phyloP scores from a whole-genome alignment of 352 stramenopile genomes.

The Phytophthora colocasiae region DNA sequence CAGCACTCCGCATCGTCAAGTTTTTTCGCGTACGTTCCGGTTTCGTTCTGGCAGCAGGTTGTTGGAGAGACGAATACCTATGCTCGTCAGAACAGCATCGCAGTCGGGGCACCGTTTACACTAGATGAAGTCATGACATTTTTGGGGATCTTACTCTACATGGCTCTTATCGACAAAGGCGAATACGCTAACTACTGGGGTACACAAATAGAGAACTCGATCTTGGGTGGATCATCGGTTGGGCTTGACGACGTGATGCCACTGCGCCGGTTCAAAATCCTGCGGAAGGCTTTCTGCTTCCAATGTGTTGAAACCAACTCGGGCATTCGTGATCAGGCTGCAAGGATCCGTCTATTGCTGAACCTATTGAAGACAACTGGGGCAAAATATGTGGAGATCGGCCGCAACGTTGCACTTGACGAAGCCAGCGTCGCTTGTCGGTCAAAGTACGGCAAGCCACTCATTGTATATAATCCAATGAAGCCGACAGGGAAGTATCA shows the following conservation, averaged over 20 bases:
- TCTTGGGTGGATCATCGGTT: conserved; percentile 3
- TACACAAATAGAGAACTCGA: conserved; percentile 23
- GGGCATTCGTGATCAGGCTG: background rate
- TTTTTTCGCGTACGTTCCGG: conserved; percentile 34
- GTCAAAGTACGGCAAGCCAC: conserved; percentile 1
- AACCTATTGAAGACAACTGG: conserved; percentile 11
- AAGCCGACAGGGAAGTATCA: conserved; percentile 35
- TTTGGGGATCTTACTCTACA: conserved; percentile 6
- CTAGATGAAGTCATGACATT: conserved; percentile 17
- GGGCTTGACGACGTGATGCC: conserved; percentile 31
- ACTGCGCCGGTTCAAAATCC: conserved; percentile 24
- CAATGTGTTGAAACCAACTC: background rate
- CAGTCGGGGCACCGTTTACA: background rate
- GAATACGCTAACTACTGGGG: conserved; percentile 45
- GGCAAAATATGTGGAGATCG: conserved; percentile 4
- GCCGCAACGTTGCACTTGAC: conserved; percentile 9
- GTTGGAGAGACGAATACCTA: conserved; percentile 26
- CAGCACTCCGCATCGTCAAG: conserved; percentile 15
- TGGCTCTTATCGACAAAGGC: conserved; percentile 35
- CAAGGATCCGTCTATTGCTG: background rate
- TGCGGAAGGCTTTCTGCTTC: conserved; percentile 32
- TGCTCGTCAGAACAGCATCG: background rate
- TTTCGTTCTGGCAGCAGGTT: conserved; percentile 37
- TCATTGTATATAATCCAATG: conserved; percentile 9
- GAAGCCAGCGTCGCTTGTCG: conserved; percentile 16